phyloP scores from a whole-genome alignment of 2,329 filamentous ascomycete genomes.

The Mariannaea sp. region DNA sequence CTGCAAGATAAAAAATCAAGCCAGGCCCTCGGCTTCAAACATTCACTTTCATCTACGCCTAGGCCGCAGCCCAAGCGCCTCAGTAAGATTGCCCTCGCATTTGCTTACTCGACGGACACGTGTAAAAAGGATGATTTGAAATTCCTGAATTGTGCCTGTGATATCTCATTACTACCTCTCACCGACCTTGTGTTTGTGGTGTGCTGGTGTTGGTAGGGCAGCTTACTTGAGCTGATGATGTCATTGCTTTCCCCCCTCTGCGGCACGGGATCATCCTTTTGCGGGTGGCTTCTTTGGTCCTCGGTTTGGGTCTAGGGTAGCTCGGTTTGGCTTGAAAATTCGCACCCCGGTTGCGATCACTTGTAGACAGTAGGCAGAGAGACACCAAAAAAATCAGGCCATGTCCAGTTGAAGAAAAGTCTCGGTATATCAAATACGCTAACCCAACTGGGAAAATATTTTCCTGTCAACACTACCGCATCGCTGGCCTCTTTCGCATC shows the following conservation, averaged over 20 bases:
- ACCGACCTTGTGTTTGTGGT: background rate
- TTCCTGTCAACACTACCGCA: conserved; percentile 22
- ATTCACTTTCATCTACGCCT: too few relatives aligned
- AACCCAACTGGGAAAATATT: conserved; percentile 2
- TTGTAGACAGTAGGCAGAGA: conserved; percentile 10
- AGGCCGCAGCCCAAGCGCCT: too few relatives aligned
- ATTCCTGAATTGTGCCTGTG: too few relatives aligned
- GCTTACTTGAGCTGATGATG: background rate
- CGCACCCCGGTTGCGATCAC: too few relatives aligned
- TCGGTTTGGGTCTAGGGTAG: background rate
- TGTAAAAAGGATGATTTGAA: too few relatives aligned
- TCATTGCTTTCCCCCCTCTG: background rate
- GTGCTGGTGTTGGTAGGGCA: too few relatives aligned
- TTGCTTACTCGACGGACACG: too few relatives aligned
- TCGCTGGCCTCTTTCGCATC: conserved; percentile 31
- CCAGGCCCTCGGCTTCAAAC: too few relatives aligned
- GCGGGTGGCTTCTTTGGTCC: background rate
- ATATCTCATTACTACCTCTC: too few relatives aligned
- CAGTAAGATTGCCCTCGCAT: too few relatives aligned
- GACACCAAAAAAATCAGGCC: conserved; percentile 8
- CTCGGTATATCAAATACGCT: background rate
- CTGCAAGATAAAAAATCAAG: too few relatives aligned
- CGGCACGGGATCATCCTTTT: too few relatives aligned
- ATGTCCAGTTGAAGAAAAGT: conserved; percentile 3
- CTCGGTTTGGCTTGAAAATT: background rate